Evolutionary conservation across 352 stramenopile species (phyloP).

Genomic region (Globisporangium echinulatum): DNA sequence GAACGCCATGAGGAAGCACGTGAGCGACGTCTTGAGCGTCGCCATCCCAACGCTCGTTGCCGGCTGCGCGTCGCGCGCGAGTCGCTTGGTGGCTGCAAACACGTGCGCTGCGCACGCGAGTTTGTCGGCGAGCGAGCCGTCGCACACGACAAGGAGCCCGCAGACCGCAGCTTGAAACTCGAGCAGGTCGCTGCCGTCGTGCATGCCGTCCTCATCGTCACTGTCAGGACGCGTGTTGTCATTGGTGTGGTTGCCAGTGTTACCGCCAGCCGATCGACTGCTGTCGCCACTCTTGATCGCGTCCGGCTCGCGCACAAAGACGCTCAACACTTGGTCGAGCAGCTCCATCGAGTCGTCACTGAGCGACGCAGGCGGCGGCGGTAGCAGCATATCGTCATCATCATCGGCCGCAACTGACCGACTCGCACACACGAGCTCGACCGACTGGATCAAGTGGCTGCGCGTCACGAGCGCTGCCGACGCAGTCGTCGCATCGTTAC

Average conservation of each 20-base stretch:
- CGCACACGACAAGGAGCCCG: constrained; percentile 58
- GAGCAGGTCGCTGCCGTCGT: constrained; percentile 41
- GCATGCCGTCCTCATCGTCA: constrained; percentile 31
- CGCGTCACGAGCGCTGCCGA: constrained; percentile 30
- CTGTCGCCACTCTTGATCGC: constrained; percentile 10
- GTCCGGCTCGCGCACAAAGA: constrained; percentile 51
- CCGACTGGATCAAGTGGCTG: constrained; percentile 36
- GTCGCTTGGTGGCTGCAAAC: constrained; percentile 9
- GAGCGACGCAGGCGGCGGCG: constrained; percentile 22
- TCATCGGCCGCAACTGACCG: neutral
- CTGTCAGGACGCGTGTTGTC: constrained; percentile 14
- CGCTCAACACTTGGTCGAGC: constrained; percentile 49
- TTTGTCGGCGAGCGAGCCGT: constrained; percentile 55
- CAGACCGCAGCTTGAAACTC: constrained; percentile 52
- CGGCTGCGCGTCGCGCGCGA: constrained; percentile 21
- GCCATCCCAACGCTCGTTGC: constrained; percentile 32
- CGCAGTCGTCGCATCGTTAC: constrained; percentile 1
- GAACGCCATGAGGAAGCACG: constrained; percentile 77
- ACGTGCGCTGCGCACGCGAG: constrained; percentile 39
- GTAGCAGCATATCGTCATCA: constrained; percentile 1
- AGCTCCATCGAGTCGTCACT: constrained; percentile 62
- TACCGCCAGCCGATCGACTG: neutral
- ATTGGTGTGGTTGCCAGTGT: neutral
- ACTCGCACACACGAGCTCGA: constrained; percentile 39
- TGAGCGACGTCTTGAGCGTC: constrained; percentile 57